Base-by-base conservation (phyloP, 345 rosid species). In the Zanthoxylum bungeanum region DNA sequence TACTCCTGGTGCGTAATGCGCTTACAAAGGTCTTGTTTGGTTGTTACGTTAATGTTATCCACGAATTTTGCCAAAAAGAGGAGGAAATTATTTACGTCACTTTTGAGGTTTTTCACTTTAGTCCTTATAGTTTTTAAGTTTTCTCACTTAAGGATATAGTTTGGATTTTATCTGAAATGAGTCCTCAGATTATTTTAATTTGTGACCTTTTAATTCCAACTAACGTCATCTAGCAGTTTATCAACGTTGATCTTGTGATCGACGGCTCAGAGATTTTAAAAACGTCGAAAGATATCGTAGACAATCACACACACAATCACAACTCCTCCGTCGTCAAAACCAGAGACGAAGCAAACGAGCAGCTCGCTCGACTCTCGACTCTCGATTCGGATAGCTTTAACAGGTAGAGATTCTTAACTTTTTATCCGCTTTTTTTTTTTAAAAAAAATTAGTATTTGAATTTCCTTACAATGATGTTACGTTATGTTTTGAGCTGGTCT, bases 321-420 rank as follows among this genome's bases (percentile, higher is more conserved):
- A 51, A 25, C 27, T 28, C n/a, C 47, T 57, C 22, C 42, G 6
- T 57, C 22, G 37, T 6, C 62, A 55, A 55, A 39, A 68, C 25
- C 39, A 25, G 59, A 68, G 49, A 33, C 42, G n/a, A 44, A 44
- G 28, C 12, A 52, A 56, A n/a, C n/a, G n/a, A 56, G 31, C 42
- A 0, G 25, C 24, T 8, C 11, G 7, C 69, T 47, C n/a, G n/a
- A n/a, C 42, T 3, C 56, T 47, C 49, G 49, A 44, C 17, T 44
- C 47, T 27, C 37, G n/a, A 28, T 33, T 37, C 51, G 17, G 72
- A 37, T 68, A 68, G 25, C 64, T 55, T 56, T 37, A 25, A 9
- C 64, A 39, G 72, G 72, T 53, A 64, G 64, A 69, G 55, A 56
- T 69, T 56, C 72, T 56, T 9, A 25, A 19, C 27, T 27, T 46